phyloP scores from a whole-genome alignment of 441 rosid genomes.

The Croton setiger region DNA sequence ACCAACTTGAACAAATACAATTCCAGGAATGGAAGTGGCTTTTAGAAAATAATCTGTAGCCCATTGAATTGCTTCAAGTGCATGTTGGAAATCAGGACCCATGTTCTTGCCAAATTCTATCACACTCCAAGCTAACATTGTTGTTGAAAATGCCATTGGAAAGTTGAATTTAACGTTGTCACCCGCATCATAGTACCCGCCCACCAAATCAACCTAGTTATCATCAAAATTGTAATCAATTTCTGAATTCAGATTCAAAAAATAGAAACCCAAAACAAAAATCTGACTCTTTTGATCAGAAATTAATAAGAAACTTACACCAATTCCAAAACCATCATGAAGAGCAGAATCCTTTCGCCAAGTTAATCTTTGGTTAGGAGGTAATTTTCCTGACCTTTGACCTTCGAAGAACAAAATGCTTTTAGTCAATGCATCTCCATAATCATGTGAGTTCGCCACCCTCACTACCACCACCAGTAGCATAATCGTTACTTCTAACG shows the following conservation, averaged over 20 bases:
- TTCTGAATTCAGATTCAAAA: no score
- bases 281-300: no score
- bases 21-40: slow-evolving; percentile 62
- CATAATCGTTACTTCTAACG: slow-evolving; percentile 3
- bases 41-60: slow-evolving; percentile 73
- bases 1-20: slow-evolving; percentile 77
- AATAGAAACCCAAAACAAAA: neutral
- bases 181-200: slow-evolving; percentile 92
- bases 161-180: slow-evolving; percentile 82
- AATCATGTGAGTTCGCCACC: slow-evolving; percentile 40
- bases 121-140: slow-evolving; percentile 82
- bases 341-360: slow-evolving; percentile 78
- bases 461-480: slow-evolving; percentile 11
- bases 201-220: slow-evolving; percentile 51
- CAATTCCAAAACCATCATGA: slow-evolving; percentile 72
- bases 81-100: slow-evolving; percentile 59
- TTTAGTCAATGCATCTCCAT: slow-evolving; percentile 68
- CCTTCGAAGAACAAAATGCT: slow-evolving; percentile 89
- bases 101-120: slow-evolving; percentile 65
- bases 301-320: slow-evolving; percentile 39
- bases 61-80: slow-evolving; percentile 72
- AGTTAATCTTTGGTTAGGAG: slow-evolving; percentile 49
- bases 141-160: slow-evolving; percentile 84
- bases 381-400: slow-evolving; percentile 81
- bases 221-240: neutral